Percentiles rank a stretch among this genome's conserved stretches.
These are phyloP conservation scores for Penicillium goetzii DNA, from an alignment of 495 filamentous ascomycete genomes.

Conservation along the genomic window DNA sequence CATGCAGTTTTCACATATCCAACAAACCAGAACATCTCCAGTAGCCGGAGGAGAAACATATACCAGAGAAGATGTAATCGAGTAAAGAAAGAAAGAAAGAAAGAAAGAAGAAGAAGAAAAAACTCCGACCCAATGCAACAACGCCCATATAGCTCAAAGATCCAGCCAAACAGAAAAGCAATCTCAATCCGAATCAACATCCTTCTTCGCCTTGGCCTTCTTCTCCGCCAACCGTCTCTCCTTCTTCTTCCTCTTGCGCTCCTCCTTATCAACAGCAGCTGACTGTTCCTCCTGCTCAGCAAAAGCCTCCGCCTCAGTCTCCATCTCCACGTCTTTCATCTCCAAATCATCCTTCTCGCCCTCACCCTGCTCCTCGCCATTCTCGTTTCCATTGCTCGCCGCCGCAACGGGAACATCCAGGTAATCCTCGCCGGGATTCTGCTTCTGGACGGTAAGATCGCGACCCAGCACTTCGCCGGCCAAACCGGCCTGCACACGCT, in stretches of 20 bases:
- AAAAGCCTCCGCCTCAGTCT: slow-evolving; percentile 35
- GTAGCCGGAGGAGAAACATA: slow-evolving; percentile 5
- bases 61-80: slow-evolving; percentile 15
- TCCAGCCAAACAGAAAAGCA: slow-evolving; percentile 19
- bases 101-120: slow-evolving; percentile 18
- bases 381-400: slow-evolving; percentile 26
- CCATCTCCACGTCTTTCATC: slow-evolving; percentile 33
- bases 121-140: slow-evolving; percentile 41
- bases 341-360: slow-evolving; percentile 29
- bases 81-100: slow-evolving; percentile 11
- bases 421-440: slow-evolving; percentile 39
- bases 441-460: slow-evolving; percentile 49
- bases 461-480: slow-evolving; percentile 59
- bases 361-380: slow-evolving; percentile 36
- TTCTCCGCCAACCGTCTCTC: slow-evolving; percentile 51
- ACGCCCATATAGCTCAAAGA: slow-evolving; percentile 26
- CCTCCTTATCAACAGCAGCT: slow-evolving; percentile 48
- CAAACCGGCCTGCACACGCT: slow-evolving; percentile 67
- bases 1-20: slow-evolving; percentile 18
- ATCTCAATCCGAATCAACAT: slow-evolving; percentile 34
- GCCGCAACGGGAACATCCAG: slow-evolving; percentile 31
- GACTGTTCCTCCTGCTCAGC: slow-evolving; percentile 25
- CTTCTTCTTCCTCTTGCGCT: slow-evolving; percentile 55
- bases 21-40: slow-evolving; percentile 16
- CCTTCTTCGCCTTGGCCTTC: slow-evolving; percentile 44